Evolutionary conservation across 371 early-diverging fungal genomes (phyloP).

Genomic region (Mortierella sp.): DNA sequence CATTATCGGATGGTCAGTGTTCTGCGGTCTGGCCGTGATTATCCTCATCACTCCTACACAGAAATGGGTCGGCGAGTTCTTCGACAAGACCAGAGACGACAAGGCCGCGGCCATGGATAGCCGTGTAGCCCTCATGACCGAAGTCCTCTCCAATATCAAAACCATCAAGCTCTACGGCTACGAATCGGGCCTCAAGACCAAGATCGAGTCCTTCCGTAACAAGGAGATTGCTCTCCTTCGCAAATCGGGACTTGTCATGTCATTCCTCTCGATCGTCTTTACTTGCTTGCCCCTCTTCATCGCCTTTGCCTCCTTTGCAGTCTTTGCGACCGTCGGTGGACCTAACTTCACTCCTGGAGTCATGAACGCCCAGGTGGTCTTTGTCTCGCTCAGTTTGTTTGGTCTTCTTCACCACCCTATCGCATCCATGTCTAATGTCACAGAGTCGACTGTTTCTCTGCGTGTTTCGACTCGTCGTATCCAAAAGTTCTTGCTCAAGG

Average conservation of each 20-base stretch:
- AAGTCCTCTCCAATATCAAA: slow-evolving; percentile 61
- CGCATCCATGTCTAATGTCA: slow-evolving; percentile 20
- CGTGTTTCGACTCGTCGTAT: slow-evolving; percentile 46
- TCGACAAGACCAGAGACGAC: slow-evolving; percentile 34
- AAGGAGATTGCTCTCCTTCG: slow-evolving; percentile 43
- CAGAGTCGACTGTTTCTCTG: slow-evolving; percentile 26
- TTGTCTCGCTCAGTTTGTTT: slow-evolving; percentile 51
- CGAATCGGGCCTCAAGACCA: slow-evolving; percentile 62
- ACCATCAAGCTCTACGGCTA: slow-evolving; percentile 67
- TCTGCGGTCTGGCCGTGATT: slow-evolving; percentile 27
- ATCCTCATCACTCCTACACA: slow-evolving; percentile 32
- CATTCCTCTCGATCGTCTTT: slow-evolving; percentile 56
- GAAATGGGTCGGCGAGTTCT: slow-evolving; percentile 13
- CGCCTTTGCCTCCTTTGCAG: slow-evolving; percentile 36
- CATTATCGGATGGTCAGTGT: slow-evolving; percentile 5
- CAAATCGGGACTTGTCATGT: slow-evolving; percentile 9
- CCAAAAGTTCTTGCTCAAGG: slow-evolving; percentile 39
- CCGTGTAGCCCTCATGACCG: slow-evolving; percentile 68
- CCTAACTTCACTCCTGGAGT: slow-evolving; percentile 42
- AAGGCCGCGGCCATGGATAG: slow-evolving; percentile 66
- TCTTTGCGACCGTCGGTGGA: slow-evolving; percentile 36
- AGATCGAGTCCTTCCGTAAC: slow-evolving; percentile 19
- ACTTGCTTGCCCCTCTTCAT: slow-evolving; percentile 45
- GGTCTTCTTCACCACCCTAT: slow-evolving; percentile 31
- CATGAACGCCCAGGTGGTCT: slow-evolving; percentile 49